Conservation (phyloP, 352 stramenopile species). For the Pythium oligandrum region DNA sequence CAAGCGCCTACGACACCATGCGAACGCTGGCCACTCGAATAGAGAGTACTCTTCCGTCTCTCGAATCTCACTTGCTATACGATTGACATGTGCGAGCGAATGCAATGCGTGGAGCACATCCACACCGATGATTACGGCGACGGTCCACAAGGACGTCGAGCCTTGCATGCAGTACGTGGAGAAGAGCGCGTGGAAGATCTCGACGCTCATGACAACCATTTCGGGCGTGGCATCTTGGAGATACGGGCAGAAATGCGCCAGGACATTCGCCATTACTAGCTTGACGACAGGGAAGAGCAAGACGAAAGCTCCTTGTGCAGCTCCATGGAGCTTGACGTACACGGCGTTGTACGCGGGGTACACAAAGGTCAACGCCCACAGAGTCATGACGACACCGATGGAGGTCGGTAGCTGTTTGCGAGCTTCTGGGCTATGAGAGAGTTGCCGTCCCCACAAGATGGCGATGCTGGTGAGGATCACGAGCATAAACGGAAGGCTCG, state of each 20-base stretch:
- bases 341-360: constrained; percentile 14
- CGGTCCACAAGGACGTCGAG: constrained; percentile 12
- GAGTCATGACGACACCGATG: constrained; percentile 1
- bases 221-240: constrained; percentile 23
- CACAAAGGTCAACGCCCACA: constrained; percentile 12
- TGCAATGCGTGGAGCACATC: constrained; percentile 17
- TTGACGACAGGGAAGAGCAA: constrained; percentile 33
- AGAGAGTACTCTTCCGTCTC: not conserved
- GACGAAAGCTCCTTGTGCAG: constrained; percentile 8
- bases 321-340: constrained; percentile 3
- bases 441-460: no score
- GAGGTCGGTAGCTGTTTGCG: no score
- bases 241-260: constrained; percentile 13
- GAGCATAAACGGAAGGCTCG: not conserved
- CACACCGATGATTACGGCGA: constrained; percentile 14
- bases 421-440: no score
- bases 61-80: constrained; percentile 6
- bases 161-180: constrained; percentile 26
- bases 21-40: not conserved
- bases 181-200: constrained; percentile 38
- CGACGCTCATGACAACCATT: constrained; percentile 23
- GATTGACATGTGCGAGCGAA: constrained; percentile 14
- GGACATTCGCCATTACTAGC: constrained; percentile 23
- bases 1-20: no score
- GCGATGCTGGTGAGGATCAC: no score